These are phyloP conservation scores for Shiraia sp. DNA, from an alignment of 2,329 filamentous ascomycete genomes.

Conservation along the genomic window DNA sequence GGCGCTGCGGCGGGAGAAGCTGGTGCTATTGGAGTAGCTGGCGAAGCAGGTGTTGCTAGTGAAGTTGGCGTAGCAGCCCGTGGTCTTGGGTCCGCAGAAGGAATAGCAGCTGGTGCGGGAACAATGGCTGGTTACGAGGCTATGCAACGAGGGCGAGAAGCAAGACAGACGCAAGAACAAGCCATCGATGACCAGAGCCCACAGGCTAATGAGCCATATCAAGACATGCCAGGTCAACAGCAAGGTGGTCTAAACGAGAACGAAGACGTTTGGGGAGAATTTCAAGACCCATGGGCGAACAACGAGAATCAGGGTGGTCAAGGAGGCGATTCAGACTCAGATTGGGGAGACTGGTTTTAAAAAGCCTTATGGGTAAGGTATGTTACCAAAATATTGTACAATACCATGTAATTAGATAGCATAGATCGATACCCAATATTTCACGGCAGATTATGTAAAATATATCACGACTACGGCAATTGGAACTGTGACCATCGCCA, in stretches of 20 bases:
- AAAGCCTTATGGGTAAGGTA: neutral
- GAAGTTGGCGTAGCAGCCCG: constrained; percentile 55
- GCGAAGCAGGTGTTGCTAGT: constrained; percentile 47
- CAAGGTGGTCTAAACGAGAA: constrained; percentile 15
- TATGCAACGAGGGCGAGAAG: constrained; percentile 57
- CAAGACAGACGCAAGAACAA: constrained; percentile 14
- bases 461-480: too few species aligned
- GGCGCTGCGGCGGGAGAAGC: constrained; percentile 44
- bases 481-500: too few species aligned
- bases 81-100: constrained; percentile 46
- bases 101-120: constrained; percentile 57
- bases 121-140: constrained; percentile 67
- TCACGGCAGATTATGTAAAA: too few species aligned
- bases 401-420: too few species aligned
- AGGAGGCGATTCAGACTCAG: constrained; percentile 15
- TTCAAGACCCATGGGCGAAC: constrained; percentile 30
- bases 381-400: neutral
- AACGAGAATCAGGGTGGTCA: constrained; percentile 24
- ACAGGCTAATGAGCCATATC: constrained; percentile 28
- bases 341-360: constrained; percentile 33
- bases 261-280: constrained; percentile 35
- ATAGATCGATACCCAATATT: too few species aligned
- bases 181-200: constrained; percentile 30
- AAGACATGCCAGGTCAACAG: constrained; percentile 23
- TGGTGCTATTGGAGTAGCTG: constrained; percentile 47